Base-by-base conservation (phyloP, 164 flowering plant genomes). In the Liquidambar formosana region DNA sequence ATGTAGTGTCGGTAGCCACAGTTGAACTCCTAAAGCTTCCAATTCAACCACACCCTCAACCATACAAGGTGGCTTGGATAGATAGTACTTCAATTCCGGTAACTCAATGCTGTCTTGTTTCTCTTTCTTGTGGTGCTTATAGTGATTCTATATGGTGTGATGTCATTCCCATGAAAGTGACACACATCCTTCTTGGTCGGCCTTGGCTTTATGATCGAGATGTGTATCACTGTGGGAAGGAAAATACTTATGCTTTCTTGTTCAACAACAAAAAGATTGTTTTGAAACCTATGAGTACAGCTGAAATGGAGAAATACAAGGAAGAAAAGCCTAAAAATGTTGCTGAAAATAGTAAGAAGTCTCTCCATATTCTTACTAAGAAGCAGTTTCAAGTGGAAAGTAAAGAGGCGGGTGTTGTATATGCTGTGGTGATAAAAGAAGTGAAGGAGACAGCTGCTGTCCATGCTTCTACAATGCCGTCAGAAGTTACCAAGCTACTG, bases 151-250 rank as follows among this genome's bases (percentile, higher is more conserved):
- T 63, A 22, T 23, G 38, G 54, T 63, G 66, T 11, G 48, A 61
- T n/a, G 47, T 61, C 2, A 38, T 61, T 38, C 64, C 9, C 23
- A 61, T 61, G 25, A 23, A 21, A 13, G 53, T 43, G 10, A 45
- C 66, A 44, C 66, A 46, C 2, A 45, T 63, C 19, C 25, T 63
- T 2, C 52, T 63, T 12, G 66, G 54, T 1, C 6, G 54, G 10
- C 66, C 66, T 22, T 63, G 43, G 66, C 52, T 22, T 13, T 47
- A 21, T 63, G 66, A 63, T 45, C n/a, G 21, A 46, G 53, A 63
- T 22, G 54, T 63, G n/a, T 23, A 23, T 6, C 53, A 63, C 5
- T 45, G 23, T 22, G 33, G 66, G 15, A 63, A 18, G 19, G 27
- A 10, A 0, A 63, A 47, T 27, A 63, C 41, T 9, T 46, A 46